Evolutionary conservation across 352 stramenopile species (phyloP), one percentile per base, ranked within the genome.

Genomic region (Phytopythium ostracodes): DNA sequence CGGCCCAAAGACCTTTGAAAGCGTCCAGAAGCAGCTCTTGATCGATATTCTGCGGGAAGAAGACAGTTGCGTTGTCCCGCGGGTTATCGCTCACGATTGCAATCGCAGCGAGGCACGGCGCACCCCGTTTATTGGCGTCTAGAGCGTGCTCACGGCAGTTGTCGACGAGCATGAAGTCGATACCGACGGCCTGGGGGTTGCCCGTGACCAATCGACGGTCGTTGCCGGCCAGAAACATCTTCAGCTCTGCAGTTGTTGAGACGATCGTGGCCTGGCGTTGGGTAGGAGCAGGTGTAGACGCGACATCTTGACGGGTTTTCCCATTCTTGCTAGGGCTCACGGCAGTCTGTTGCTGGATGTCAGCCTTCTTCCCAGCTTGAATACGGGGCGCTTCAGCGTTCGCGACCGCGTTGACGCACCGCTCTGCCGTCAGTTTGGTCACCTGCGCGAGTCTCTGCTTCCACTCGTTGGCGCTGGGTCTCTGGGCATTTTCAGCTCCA

Each of bases 131-230:
- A 10, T 14, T 38, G 33, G n/a, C 20, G 12, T n/a, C 38, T 44
- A 42, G 35, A 58, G 63, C 25, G 14, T 64, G 35, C 12, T 33
- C 35, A n/a, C 36, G 25, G 20, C 18, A 40, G 22, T 60, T 15
- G 6, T 35, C 9, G 12, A 55, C 53, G 47, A 71, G 65, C 17
- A 66, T 54, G 18, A 75, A 75, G 42, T 71, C 29, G 49, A 55
- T 38, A 36, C 49, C 49, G 29, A 55, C 49, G 12, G 12, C 17
- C 18, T 55, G 24, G 7, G 49, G 49, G 17, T 55, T 55, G 24
- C 49, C 49, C 2, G 24, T 10, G 10, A 38, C 27, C 49, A 55
- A 11, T 12, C 49, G 49, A 14, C 49, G n/a, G 4, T 38, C 10
- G 11, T 38, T 55, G 12, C 17, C 25, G 17, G 25, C 15, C 24